Evolutionary conservation across 2,329 filamentous ascomycete genomes (phyloP).

Genomic region (Madurella mycetomatis): DNA sequence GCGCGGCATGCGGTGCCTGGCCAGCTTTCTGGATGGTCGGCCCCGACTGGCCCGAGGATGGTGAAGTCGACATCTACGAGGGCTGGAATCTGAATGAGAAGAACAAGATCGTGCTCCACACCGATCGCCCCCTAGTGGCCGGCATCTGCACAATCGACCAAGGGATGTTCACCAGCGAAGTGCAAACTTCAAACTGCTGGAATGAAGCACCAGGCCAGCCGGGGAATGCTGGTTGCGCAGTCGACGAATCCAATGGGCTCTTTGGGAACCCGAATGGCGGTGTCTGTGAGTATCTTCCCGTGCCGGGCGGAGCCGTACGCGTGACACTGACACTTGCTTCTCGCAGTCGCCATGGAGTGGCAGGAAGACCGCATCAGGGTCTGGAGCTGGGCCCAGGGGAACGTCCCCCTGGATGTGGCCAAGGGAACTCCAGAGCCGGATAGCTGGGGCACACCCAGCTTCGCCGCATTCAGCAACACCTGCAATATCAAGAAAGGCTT

Average conservation of each 20-base stretch:
- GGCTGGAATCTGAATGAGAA: conserved; percentile 52
- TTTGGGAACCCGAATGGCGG: conserved; percentile 38
- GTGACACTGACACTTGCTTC: conserved; percentile 1
- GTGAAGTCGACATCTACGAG: conserved; percentile 67
- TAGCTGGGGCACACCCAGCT: conserved; percentile 60
- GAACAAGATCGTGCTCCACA: conserved; percentile 59
- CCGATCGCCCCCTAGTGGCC: conserved; percentile 31
- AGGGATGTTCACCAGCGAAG: conserved; percentile 29
- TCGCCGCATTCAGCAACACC: conserved; percentile 50
- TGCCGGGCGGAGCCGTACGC: not conserved
- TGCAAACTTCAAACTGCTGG: conserved; percentile 39
- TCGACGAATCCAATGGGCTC: conserved; percentile 35
- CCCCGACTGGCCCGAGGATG: conserved; percentile 53
- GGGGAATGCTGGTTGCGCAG: conserved; percentile 39
- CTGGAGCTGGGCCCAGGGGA: conserved; percentile 35
- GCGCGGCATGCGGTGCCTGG: conserved; percentile 64
- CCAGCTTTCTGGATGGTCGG: conserved; percentile 60
- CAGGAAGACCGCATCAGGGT: conserved; percentile 38
- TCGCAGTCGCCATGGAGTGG: conserved; percentile 40
- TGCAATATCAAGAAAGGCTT: conserved; percentile 65
- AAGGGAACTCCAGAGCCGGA: conserved; percentile 53
- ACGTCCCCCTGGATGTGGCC: conserved; percentile 34
- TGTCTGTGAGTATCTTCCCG: conserved; percentile 32
- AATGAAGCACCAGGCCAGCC: conserved; percentile 34
- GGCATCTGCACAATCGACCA: conserved; percentile 35